A percentile compares a stretch with the other conserved stretches of the same genome.
phyloP scores from a whole-genome alignment of 345 rosid species.

The Moricandia arvensis region DNA sequence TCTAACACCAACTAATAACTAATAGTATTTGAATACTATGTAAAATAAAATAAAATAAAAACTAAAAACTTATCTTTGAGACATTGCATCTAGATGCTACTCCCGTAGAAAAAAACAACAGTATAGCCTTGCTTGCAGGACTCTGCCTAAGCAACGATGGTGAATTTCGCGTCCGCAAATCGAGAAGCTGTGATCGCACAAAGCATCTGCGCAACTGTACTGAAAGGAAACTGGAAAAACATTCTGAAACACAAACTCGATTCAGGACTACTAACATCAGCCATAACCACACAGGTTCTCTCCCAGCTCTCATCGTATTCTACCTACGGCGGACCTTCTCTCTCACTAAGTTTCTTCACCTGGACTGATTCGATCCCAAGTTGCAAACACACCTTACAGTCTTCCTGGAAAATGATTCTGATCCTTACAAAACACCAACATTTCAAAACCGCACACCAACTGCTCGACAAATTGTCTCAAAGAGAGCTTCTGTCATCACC shows the following conservation, averaged over 20 bases:
- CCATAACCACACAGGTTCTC: slow-evolving; percentile 52
- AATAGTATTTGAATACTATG: too few relatives aligned
- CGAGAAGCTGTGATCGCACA: slow-evolving; percentile 44
- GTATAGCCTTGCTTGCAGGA: too few relatives aligned
- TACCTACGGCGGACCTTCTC: slow-evolving; percentile 35
- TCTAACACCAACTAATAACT: too few relatives aligned
- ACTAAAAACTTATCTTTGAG: too few relatives aligned
- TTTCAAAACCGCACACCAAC: slow-evolving; percentile 69
- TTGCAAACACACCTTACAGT: slow-evolving; percentile 58
- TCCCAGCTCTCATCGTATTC: slow-evolving; percentile 41
- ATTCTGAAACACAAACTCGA: slow-evolving; percentile 42
- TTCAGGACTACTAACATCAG: slow-evolving; percentile 43
- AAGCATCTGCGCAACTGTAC: slow-evolving; percentile 45
- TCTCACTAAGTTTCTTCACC: slow-evolving; percentile 60
- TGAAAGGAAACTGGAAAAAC: slow-evolving; percentile 71
- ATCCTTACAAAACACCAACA: slow-evolving; percentile 59
- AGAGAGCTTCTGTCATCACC: slow-evolving; percentile 74
- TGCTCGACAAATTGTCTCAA: slow-evolving; percentile 75
- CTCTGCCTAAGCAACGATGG: slow-evolving; percentile 21
- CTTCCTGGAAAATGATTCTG: slow-evolving; percentile 81
- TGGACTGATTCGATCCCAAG: slow-evolving; percentile 52
- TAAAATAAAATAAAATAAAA: too few relatives aligned
- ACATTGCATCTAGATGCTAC: too few relatives aligned
- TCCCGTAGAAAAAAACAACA: too few relatives aligned
- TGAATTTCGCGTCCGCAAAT: slow-evolving; percentile 20